Evolutionary conservation across 208 protist genomes (phyloP), one percentile per base, ranked within the genome.

Genomic region (Trypanosoma mega): DNA sequence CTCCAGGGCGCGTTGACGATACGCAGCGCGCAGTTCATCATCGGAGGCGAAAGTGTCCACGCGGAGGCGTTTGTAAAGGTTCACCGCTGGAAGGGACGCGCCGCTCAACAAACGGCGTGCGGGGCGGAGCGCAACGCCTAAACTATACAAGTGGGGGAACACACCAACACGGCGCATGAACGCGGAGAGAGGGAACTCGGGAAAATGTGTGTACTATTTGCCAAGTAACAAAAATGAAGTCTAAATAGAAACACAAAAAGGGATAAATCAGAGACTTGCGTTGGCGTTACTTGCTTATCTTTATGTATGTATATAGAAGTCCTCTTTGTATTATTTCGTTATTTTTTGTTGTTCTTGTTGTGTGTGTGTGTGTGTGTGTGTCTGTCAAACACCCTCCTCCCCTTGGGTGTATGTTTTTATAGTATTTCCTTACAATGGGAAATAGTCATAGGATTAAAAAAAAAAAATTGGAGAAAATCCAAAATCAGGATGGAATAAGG

Each of bases 21-120:
- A 81, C 18, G 74, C 71, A 7, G 55, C 45, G 43, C 85, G 83
- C 9, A 78, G 27, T 26, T 90, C 82, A 29, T 73, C 78, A 3
- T 64, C 70, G 16, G 90, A 81, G 2, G 76, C 70, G 4, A 31
- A 72, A 4, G 60, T 47, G 37, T 65, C 68, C 3, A 97, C 75
- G 11, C 73, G 74, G 36, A 96, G 80, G 16, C 71, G 74, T 20
- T 68, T 67, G 64, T 96, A 93, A 59, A 74, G 71, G 54, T 80
- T 88, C 41, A 73, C 68, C 24, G 62, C 21, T 12, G 57, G 47
- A 11, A 56, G 27, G 5, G 49, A 20, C 16, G 47, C 43, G 26
- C 50, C 30, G 2, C 65, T 50, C 1, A 64, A 27, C 21, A 77
- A 63, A 1, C 66, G 61, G 24, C 74, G 18, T n/a, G 54, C 29